A percentile compares a stretch with the other conserved stretches of the same genome.
These are phyloP conservation scores for Diaporthe sp. DNA, from an alignment of 2,329 filamentous ascomycete genomes.

Conservation along the genomic window DNA sequence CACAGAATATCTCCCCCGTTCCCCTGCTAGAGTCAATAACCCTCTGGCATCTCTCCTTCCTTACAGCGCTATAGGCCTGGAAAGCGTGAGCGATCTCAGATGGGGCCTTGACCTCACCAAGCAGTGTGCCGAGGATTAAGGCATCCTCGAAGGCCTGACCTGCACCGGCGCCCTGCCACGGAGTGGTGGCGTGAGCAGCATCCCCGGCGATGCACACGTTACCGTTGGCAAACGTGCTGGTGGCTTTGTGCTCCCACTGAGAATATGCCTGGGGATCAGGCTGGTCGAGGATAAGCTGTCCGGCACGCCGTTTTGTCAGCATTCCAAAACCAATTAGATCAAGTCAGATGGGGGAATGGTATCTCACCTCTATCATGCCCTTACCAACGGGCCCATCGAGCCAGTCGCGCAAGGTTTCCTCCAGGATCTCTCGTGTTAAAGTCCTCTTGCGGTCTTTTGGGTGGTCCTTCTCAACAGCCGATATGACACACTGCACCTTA, in stretches of 20 bases:
- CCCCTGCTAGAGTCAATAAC: constrained; percentile 38
- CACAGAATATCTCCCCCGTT: constrained; percentile 38
- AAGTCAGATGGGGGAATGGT: no score
- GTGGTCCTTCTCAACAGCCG: constrained; percentile 37
- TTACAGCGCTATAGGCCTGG: constrained; percentile 31
- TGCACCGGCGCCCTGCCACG: constrained; percentile 40
- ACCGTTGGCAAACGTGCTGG: constrained; percentile 32
- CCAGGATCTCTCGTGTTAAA: constrained; percentile 33
- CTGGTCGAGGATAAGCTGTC: constrained; percentile 39
- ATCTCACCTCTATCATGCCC: constrained; percentile 35
- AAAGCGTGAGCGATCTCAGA: constrained; percentile 35
- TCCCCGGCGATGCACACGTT: constrained; percentile 37
- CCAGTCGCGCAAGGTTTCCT: constrained; percentile 33
- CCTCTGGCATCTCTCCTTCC: constrained; percentile 33
- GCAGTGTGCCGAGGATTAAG: constrained; percentile 34
- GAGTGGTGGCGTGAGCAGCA: constrained; percentile 38
- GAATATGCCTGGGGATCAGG: constrained; percentile 35
- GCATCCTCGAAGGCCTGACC: constrained; percentile 40
- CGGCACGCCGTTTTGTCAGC: neutral
- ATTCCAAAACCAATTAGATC: neutral
- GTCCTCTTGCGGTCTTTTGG: constrained; percentile 34
- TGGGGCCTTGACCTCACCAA: constrained; percentile 7
- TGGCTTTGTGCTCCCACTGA: constrained; percentile 40
- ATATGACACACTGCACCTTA: constrained; percentile 41
- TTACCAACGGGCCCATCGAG: constrained; percentile 32